A percentile compares a stretch with the other conserved stretches of the same genome.
Conservation (phyloP, 2,329 filamentous ascomycete species). For the Anthostomella pinea region DNA sequence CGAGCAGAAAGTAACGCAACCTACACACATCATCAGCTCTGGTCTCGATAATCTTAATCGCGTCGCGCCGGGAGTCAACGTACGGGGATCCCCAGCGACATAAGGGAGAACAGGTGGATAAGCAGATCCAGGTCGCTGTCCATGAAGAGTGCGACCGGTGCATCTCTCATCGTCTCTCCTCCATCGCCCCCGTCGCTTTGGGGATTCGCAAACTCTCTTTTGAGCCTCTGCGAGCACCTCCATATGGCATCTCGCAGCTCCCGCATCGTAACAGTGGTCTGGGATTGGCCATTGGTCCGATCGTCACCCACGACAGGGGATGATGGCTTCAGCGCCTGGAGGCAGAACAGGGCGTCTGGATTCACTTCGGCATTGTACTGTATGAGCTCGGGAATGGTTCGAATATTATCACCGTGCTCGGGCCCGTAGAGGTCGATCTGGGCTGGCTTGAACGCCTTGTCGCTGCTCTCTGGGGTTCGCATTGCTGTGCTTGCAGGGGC, state of each 20-base stretch:
- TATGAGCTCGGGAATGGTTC: background rate
- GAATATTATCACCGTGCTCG: too few relatives aligned
- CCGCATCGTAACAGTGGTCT: background rate
- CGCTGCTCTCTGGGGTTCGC: too few relatives aligned
- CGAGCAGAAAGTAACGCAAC: too few relatives aligned
- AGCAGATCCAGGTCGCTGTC: slow-evolving; percentile 10
- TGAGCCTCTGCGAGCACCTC: background rate
- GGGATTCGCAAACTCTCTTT: too few relatives aligned
- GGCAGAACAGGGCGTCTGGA: slow-evolving; percentile 1
- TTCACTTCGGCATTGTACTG: slow-evolving; percentile 1
- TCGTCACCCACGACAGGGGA: too few relatives aligned
- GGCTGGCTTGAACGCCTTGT: too few relatives aligned
- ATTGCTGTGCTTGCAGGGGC: too few relatives aligned
- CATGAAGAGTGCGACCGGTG: slow-evolving; percentile 9
- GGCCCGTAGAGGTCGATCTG: too few relatives aligned
- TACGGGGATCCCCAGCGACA: slow-evolving; percentile 9
- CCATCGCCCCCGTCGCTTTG: background rate
- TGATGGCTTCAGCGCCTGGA: slow-evolving; percentile 2
- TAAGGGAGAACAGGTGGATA: slow-evolving; percentile 7
- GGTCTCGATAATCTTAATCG: too few relatives aligned
- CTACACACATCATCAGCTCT: too few relatives aligned
- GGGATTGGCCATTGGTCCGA: background rate
- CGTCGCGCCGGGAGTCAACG: slow-evolving; percentile 18
- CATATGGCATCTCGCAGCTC: background rate
- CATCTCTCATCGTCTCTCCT: background rate